A percentile compares a stretch with the other conserved stretches of the same genome.
phyloP scores from a whole-genome alignment of 768 basidiomycete genomes.

The Mycena venus region DNA sequence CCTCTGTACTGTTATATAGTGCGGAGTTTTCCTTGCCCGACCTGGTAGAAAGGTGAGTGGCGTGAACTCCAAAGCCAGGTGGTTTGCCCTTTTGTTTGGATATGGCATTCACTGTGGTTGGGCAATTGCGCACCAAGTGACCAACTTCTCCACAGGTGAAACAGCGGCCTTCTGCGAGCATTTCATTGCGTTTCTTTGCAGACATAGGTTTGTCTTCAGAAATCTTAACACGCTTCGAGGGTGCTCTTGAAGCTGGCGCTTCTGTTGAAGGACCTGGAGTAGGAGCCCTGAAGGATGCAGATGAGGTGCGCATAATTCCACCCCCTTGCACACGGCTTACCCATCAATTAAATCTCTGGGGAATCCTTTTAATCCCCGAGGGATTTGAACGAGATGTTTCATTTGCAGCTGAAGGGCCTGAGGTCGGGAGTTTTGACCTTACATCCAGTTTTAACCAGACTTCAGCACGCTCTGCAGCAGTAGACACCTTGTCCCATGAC shows the following conservation, averaged over 20 bases:
- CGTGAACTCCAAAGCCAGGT: background rate
- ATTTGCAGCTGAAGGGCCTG: background rate
- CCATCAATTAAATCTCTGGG: background rate
- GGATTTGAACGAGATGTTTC: background rate
- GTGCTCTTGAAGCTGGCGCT: too few species aligned
- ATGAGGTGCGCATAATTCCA: background rate
- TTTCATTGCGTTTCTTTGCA: background rate
- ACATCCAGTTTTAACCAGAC: background rate
- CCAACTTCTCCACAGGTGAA: background rate
- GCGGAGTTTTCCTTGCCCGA: background rate
- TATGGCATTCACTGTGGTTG: too few species aligned
- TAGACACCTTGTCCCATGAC: background rate
- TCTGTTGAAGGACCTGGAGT: background rate
- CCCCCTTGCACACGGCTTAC: background rate
- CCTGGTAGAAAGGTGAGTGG: background rate
- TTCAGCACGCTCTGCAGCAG: background rate
- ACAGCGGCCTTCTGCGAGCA: background rate
- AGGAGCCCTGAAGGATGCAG: background rate
- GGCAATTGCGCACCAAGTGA: background rate
- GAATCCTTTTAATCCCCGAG: background rate
- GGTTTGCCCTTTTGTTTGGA: background rate
- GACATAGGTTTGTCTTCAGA: too few species aligned
- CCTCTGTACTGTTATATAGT: too few species aligned
- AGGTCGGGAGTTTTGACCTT: too few species aligned
- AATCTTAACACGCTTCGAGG: too few species aligned